Evolutionary conservation across 495 filamentous ascomycete genomes (phyloP), one percentile per base, ranked within the genome.

Genomic region (Penicillium turbatum): DNA sequence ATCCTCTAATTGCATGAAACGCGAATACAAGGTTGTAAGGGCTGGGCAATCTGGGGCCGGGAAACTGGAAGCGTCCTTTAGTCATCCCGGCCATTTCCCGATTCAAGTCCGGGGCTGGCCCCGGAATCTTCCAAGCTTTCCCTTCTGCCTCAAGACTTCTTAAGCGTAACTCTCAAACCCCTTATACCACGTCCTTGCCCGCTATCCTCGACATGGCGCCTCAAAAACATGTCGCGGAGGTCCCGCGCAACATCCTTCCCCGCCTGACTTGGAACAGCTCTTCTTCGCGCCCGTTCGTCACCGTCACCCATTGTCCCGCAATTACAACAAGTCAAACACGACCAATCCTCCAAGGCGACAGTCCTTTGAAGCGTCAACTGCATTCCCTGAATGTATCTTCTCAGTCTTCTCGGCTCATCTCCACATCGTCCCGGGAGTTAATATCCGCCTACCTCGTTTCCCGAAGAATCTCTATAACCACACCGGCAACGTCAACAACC

Each of bases 191-290:
- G 1, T 26, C 5, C 6, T 37, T 27, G 21, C 32, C 46, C 32
- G 21, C 30, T 35, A 35, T 51, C 40, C 34, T 29, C 39, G 37
- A 36, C 15, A 75, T 75, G 72, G 63, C 68, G 39, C 57, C 67
- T 17, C 69, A 65, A 48, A 73, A 74, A 47, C 56, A 67, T 32
- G 66, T 75, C 52, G 62, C 60, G 15, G 69, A 74, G 56, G 64
- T 75, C 40, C 70, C 71, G 34, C 68, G 69, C 37, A 72, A 55
- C 39, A 61, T 75, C n/a, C 66, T 76, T 35, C 72, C 74, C 44
- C 74, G 72, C 37, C 57, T 74, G 49, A 72, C 70, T 13, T 75
- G 74, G 74, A 75, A 73, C 57, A 67, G 70, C 31, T 63, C 71
- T 32, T 71, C 70, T 16, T 61, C 71, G n/a, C 67, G 72, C 3